Conservation (phyloP, 768 basidiomycete genomes). For the Panaeolus papilionaceus region DNA sequence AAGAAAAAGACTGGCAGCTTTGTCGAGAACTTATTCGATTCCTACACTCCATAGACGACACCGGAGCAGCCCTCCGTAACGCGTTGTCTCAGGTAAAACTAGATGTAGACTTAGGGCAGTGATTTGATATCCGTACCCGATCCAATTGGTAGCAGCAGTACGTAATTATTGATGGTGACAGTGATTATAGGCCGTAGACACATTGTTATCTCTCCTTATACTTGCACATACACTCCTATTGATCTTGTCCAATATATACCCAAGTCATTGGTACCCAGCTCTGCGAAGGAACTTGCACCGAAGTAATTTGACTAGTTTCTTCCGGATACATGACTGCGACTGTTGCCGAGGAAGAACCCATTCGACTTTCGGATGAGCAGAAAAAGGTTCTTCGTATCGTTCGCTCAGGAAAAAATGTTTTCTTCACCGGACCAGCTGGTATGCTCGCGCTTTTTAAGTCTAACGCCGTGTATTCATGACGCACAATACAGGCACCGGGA, state of each 20-base stretch:
- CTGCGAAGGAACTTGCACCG: background rate
- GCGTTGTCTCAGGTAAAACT: constrained; percentile 55
- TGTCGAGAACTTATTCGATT: constrained; percentile 94
- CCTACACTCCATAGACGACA: constrained; percentile 90
- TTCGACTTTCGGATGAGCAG: constrained; percentile 46
- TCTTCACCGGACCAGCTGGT: constrained; percentile 83
- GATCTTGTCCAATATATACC: no score
- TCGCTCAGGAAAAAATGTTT: constrained; percentile 61
- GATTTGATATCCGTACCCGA: background rate
- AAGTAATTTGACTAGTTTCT: background rate
- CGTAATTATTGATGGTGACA: constrained; percentile 1
- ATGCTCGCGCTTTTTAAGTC: background rate
- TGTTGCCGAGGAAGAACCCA: background rate
- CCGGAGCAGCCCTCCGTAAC: constrained; percentile 69
- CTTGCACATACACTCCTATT: no score
- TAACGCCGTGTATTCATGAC: constrained; percentile 1
- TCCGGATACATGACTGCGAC: background rate
- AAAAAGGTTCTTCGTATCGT: constrained; percentile 48
- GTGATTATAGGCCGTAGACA: background rate
- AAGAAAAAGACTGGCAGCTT: constrained; percentile 85
- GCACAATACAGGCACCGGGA: constrained; percentile 61
- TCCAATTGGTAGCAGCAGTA: background rate
- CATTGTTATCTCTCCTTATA: background rate
- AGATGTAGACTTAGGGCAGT: constrained; percentile 16
- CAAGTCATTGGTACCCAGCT: background rate